phyloP scores from a whole-genome alignment of 371 early-diverging fungal genomes.

The Funneliformis caledonium region DNA sequence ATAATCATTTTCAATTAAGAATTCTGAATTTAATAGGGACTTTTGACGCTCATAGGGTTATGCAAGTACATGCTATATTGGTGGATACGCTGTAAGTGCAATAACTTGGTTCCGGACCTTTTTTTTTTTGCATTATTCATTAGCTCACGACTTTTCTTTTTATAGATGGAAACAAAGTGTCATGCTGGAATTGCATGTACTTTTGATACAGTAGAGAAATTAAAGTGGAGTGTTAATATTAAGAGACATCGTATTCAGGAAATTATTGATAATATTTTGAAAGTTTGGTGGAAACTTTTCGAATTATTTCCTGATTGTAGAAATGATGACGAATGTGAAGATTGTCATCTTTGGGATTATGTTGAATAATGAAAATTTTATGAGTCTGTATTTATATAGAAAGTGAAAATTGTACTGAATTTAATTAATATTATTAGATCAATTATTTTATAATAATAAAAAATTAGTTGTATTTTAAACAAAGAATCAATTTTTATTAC shows the following conservation, averaged over 20 bases:
- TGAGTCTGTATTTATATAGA: too few species aligned
- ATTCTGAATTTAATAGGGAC: neutral
- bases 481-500: too few species aligned
- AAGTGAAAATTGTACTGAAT: too few species aligned
- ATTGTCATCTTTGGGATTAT: constrained; percentile 80
- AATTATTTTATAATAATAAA: too few species aligned
- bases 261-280: constrained; percentile 82
- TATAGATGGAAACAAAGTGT: constrained; percentile 51
- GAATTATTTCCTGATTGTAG: constrained; percentile 56
- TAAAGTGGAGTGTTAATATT: constrained; percentile 77
- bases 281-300: constrained; percentile 52
- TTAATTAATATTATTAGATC: too few species aligned
- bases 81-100: constrained; percentile 88
- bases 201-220: constrained; percentile 71
- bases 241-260: constrained; percentile 77
- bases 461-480: too few species aligned
- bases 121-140: constrained; percentile 36
- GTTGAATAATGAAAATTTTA: constrained; percentile 3
- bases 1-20: neutral
- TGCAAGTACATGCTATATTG: constrained; percentile 71
- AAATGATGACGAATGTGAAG: constrained; percentile 59
- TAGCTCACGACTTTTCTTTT: constrained; percentile 42
- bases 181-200: constrained; percentile 65
- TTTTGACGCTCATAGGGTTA: neutral
- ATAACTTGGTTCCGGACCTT: constrained; percentile 43